Evolutionary conservation across 345 rosid genomes (phyloP), one percentile per base, ranked within the genome.

Genomic region (Brassica nigra): DNA sequence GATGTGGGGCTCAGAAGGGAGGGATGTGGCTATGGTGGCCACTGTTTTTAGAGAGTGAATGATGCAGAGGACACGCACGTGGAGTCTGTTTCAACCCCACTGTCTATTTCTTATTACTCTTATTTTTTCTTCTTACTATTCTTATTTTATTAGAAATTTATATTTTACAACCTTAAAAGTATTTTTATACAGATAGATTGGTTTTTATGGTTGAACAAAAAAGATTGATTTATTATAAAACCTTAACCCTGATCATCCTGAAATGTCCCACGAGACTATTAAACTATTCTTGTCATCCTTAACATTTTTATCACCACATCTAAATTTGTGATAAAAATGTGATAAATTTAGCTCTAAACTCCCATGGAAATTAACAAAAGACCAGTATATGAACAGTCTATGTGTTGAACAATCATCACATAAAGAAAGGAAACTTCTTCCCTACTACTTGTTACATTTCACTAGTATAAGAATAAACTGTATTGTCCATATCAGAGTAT

Each of bases 51-150:
- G 61, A 54, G 82, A 68, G 78, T 79, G 82, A 79, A 79, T 79
- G 78, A 79, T 68, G 74, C 78, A 79, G 82, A 79, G 69, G 69
- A 73, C 82, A 66, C 74, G 82, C 82, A 79, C 82, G 82, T 79
- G 82, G 82, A 73, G 30, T 79, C 82, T 73, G 69, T 67, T 79
- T 79, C 82, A 63, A 52, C 27, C 76, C 81, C 76, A 71, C 81
- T 78, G 63, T 73, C 82, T 70, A 52, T 73, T 11, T 31, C 64
- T 28, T 58, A 4, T 52, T 59, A 39, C 33, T 71, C 59, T 18
- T 16, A 47, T 63, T 70, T 58, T n/a, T 47, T 20, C 5, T 64
- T 18, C 42, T 16, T 66, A 54, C 61, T 16, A 8, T 70, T 62
- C 18, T 58, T 20, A 3, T 27, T n/a, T 54, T 55, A 28, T 64